Evolutionary conservation across 768 basidiomycete genomes (phyloP), one percentile per base, ranked within the genome.

Genomic region (Rickenella mellea): DNA sequence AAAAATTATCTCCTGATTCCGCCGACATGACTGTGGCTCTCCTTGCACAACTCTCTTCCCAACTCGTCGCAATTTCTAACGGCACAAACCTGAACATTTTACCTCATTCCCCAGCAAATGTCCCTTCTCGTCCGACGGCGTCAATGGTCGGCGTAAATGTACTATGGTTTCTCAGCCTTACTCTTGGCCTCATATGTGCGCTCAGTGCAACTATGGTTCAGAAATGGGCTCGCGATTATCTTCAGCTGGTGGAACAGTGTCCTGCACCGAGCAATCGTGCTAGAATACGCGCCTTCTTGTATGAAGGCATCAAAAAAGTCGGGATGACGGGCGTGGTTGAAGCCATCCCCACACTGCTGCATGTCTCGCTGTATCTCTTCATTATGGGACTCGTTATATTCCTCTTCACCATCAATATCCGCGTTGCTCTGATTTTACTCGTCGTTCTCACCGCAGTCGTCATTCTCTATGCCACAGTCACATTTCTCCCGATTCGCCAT

Each of bases 341-440:
- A 9, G 36, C 32, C 15, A 39, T 51, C 5, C 45, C 48, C 9
- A n/a, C 41, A 9, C 33, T 51, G 10, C 41, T 46, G 17, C 45
- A 46, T 26, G 22, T 46, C 14, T 42, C 48, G 0, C 41, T 49
- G 11, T 41, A 46, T 45, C 42, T 49, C 3, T 49, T 51, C 45
- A 29, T 51, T 30, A 27, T 33, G 15, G 50, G 50, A 4, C 39
- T 51, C 22, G 14, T 46, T 20, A 45, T 36, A 11, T 51, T 48
- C 39, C 28, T 49, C 5, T 46, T 45, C 39, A 39, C 44, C 1
- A 44, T 51, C 28, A 27, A 49, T 11, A 20, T 19, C 21, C 27
- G 41, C 2, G 33, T 51, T n/a, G 42, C 44, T 5, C 39, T 28
- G 6, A 41, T 46, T 15, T 26, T 44, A 12, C 35, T 51, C 1